These are phyloP conservation scores for Telopea speciosissima DNA, from an alignment of 177 flowering plant genomes.

Conservation along the genomic window DNA sequence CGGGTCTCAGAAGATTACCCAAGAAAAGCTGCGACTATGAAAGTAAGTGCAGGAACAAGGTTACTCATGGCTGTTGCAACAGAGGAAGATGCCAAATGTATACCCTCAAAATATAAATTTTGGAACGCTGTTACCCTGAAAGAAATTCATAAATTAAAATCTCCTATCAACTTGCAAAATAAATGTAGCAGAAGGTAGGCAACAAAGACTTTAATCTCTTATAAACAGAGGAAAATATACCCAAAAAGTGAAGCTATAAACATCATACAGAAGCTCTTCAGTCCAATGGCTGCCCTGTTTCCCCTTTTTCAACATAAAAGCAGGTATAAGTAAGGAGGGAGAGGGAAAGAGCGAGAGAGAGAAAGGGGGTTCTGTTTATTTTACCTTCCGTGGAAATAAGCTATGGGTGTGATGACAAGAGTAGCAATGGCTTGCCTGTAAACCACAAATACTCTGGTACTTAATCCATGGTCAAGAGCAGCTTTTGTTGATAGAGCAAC, in stretches of 20 bases:
- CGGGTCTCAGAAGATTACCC: neutral
- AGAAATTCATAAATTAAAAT: neutral
- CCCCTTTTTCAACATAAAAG: neutral
- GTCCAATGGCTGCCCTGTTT: neutral
- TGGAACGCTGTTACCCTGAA: neutral
- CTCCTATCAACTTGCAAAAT: neutral
- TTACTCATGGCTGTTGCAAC: neutral
- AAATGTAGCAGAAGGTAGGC: neutral
- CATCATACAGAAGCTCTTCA: neutral
- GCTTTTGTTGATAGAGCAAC: neutral
- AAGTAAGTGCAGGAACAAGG: neutral
- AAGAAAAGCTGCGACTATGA: neutral
- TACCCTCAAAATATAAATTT: neutral
- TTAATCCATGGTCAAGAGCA: neutral
- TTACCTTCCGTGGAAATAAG: neutral
- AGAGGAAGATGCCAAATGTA: neutral
- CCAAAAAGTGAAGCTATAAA: neutral
- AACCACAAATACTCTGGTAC: neutral
- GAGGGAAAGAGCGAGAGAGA: conserved; percentile 2
- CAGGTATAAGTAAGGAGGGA: neutral
- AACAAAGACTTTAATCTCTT: neutral
- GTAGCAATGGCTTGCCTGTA: neutral
- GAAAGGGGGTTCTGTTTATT: neutral
- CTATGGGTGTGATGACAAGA: neutral
- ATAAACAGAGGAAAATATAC: neutral